A percentile compares a stretch with the other conserved stretches of the same genome.
Evolutionary conservation across 306 rosid species (phyloP).

Genomic region (Gynostemma pentaphyllum): DNA sequence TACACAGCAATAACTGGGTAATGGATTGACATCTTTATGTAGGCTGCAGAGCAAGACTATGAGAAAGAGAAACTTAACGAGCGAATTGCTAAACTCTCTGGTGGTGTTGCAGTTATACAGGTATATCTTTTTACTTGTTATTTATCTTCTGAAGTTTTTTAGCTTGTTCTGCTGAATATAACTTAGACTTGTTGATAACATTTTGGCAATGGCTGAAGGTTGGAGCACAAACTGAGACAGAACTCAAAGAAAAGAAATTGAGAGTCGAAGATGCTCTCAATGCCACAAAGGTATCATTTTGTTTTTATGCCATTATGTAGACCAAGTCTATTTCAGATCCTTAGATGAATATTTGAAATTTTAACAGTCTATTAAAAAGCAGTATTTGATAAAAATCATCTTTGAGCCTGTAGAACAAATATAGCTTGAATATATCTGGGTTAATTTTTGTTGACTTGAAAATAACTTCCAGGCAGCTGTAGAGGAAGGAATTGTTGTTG

Average conservation of each 20-base stretch:
- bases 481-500: constrained; percentile 98
- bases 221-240: constrained; percentile 99
- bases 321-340: background rate
- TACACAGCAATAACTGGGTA: background rate
- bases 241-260: constrained; percentile 93
- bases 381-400: background rate
- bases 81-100: constrained; percentile 88
- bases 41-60: constrained; percentile 95
- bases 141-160: background rate
- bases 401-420: background rate
- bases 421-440: background rate
- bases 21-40: background rate
- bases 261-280: constrained; percentile 99
- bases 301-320: background rate
- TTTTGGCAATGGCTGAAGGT: constrained; percentile 34
- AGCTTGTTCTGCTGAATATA: background rate
- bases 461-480: constrained; percentile 74
- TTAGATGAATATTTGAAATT: background rate
- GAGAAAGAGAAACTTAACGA: constrained; percentile 86
- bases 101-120: constrained; percentile 99
- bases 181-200: background rate
- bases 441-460: background rate
- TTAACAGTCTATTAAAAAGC: background rate
- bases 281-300: constrained; percentile 70
- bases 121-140: constrained; percentile 15